phyloP scores from a whole-genome alignment of 129 eudicot species.

The Scalesia atractyloides region DNA sequence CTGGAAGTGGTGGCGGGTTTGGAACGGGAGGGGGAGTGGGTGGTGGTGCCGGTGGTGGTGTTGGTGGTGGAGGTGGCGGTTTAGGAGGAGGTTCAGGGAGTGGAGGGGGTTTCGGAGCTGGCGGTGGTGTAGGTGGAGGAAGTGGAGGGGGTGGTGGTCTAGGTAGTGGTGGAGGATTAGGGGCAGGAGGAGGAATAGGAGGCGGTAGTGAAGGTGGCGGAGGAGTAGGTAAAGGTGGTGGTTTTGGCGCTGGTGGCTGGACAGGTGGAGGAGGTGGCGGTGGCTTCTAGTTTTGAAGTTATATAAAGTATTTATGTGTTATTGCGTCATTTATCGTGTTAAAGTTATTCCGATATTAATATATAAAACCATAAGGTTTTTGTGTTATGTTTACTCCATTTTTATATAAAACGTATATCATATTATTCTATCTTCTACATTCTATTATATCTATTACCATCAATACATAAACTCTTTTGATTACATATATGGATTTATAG shows the following conservation, averaged over 20 bases:
- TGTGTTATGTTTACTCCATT: neutral
- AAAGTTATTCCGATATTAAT: neutral
- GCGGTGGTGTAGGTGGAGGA: constrained; percentile 22
- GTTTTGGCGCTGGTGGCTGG: neutral
- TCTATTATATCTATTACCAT: neutral
- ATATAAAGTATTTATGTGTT: neutral
- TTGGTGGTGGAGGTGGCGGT: constrained; percentile 25
- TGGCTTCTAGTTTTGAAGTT: constrained; percentile 23
- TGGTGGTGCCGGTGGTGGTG: constrained; percentile 14
- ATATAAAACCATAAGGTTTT: neutral
- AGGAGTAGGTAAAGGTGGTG: constrained; percentile 14
- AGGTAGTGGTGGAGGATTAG: constrained; percentile 23
- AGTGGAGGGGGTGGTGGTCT: constrained; percentile 24
- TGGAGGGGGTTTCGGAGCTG: constrained; percentile 27
- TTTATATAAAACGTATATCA: neutral
- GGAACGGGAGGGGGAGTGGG: constrained; percentile 18
- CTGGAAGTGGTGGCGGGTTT: constrained; percentile 5
- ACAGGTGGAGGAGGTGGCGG: constrained; percentile 25
- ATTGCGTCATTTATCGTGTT: neutral
- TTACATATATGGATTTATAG: too few relatives aligned
- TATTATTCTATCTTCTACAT: neutral
- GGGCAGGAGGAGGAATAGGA: constrained; percentile 35
- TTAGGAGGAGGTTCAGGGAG: constrained; percentile 18
- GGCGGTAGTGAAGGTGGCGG: constrained; percentile 7
- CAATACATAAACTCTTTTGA: neutral